A percentile compares a stretch with the other conserved stretches of the same genome.
Conservation (phyloP, 1,284 basidiomycete genomes). For the Tilletia setariae region DNA sequence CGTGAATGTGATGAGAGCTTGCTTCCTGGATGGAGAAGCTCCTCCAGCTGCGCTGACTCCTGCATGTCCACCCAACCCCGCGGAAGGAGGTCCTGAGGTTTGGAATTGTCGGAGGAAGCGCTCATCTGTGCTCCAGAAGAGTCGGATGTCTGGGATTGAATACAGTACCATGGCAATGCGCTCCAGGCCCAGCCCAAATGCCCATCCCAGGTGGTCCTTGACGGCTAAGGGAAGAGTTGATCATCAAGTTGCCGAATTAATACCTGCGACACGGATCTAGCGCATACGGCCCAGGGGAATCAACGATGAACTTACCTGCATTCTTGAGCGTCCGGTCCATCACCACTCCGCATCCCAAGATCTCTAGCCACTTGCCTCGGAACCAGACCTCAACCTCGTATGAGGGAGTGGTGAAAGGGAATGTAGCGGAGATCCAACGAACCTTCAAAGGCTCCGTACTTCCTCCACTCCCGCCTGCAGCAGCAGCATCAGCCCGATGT, state of each 20-base stretch:
- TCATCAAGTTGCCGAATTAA: too few species aligned
- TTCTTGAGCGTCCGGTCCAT: conserved; percentile 81
- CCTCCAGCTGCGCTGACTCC: conserved; percentile 20
- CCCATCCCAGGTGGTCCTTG: conserved; percentile 86
- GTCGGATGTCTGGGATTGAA: conserved; percentile 94
- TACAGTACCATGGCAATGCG: conserved; percentile 98
- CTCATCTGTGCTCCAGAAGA: conserved; percentile 91
- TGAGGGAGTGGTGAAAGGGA: conserved; percentile 95
- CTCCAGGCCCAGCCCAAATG: conserved; percentile 94
- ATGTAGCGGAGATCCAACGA: conserved; percentile 95
- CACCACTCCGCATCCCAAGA: conserved; percentile 89
- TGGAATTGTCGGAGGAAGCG: conserved; percentile 84
- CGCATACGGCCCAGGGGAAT: not conserved
- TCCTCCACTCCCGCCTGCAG: conserved; percentile 21
- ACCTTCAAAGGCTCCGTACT: conserved; percentile 68
- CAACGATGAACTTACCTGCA: conserved; percentile 62
- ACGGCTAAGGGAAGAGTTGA: conserved; percentile 58
- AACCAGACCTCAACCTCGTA: conserved; percentile 98
- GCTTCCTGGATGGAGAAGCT: conserved; percentile 21
- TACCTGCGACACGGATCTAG: too few species aligned
- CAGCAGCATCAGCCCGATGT: conserved; percentile 55
- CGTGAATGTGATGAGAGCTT: conserved; percentile 46
- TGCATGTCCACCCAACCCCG: not conserved
- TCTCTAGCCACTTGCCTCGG: conserved; percentile 94
- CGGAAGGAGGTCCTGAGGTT: conserved; percentile 62